A percentile compares a stretch with the other conserved stretches of the same genome.
These are phyloP conservation scores for Chalciporus chontae DNA, from an alignment of 768 basidiomycete species.

Conservation along the genomic window DNA sequence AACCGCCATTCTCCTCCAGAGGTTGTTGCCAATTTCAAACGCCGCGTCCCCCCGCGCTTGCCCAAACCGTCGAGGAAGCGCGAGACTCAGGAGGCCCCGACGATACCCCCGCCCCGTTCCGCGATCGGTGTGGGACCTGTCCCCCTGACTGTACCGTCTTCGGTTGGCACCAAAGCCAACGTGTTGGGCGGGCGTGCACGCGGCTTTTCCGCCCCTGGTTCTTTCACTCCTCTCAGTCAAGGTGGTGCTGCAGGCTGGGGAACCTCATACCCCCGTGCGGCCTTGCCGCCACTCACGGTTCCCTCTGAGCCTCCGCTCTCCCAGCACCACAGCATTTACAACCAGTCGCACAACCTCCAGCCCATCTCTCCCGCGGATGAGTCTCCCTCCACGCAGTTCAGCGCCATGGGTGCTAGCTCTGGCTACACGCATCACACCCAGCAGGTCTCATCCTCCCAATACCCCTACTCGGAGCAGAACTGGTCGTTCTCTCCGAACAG, in stretches of 20 bases:
- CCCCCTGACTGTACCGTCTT: constrained; percentile 62
- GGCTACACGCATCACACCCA: constrained; percentile 29
- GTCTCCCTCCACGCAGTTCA: constrained; percentile 49
- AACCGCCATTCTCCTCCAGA: constrained; percentile 88
- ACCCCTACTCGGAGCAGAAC: constrained; percentile 62
- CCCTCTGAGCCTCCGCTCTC: constrained; percentile 69
- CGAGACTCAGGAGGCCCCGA: constrained; percentile 62
- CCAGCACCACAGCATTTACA: constrained; percentile 55
- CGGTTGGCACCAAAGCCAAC: constrained; percentile 32
- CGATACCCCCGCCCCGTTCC: constrained; percentile 73
- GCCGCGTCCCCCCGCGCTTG: constrained; percentile 89
- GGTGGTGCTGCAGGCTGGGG: constrained; percentile 56
- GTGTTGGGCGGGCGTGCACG: constrained; percentile 58
- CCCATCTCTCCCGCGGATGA: constrained; percentile 72
- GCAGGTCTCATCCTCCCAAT: constrained; percentile 52
- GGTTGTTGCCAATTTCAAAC: constrained; percentile 91
- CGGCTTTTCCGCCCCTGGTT: constrained; percentile 81
- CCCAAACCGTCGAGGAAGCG: constrained; percentile 86
- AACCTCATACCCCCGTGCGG: constrained; percentile 54
- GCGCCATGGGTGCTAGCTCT: constrained; percentile 34
- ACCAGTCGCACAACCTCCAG: constrained; percentile 55
- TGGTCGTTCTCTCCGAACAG: constrained; percentile 48
- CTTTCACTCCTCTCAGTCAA: constrained; percentile 70
- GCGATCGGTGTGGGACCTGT: constrained; percentile 66
- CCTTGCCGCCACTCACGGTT: constrained; percentile 79